These are phyloP conservation scores for Blechomonas ayalai DNA, from an alignment of 208 protist genomes.

Conservation along the genomic window DNA sequence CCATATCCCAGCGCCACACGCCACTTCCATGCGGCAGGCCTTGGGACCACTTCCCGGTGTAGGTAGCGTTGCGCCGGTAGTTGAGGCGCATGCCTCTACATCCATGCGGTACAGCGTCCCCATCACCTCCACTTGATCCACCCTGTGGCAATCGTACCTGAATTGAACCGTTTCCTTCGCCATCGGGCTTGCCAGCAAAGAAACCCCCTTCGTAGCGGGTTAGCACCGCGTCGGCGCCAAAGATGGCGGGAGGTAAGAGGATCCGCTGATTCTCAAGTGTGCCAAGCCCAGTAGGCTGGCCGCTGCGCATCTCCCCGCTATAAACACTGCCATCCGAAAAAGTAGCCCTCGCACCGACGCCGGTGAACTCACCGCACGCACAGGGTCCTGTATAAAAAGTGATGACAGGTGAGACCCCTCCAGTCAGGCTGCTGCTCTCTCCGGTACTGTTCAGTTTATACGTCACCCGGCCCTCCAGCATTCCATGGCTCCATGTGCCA, in stretches of 20 bases:
- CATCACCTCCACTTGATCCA: background rate
- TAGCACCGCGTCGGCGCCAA: constrained; percentile 20
- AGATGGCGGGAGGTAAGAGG: constrained; percentile 5
- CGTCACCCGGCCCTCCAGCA: constrained; percentile 39
- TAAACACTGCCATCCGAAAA: constrained; percentile 64
- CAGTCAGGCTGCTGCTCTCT: constrained; percentile 2
- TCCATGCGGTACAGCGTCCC: constrained; percentile 8
- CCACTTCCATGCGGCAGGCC: constrained; percentile 58
- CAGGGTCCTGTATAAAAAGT: constrained; percentile 54
- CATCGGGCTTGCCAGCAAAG: constrained; percentile 50
- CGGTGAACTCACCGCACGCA: constrained; percentile 50
- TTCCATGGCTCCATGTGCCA: constrained; percentile 38
- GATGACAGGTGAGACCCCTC: constrained; percentile 6
- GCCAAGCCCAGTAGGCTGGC: constrained; percentile 41
- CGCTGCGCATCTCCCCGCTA: constrained; percentile 40
- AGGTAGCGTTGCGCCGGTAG: constrained; percentile 42
- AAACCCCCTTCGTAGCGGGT: constrained; percentile 72
- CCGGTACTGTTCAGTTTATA: constrained; percentile 6
- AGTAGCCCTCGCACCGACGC: constrained; percentile 20
- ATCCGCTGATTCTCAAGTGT: constrained; percentile 35
- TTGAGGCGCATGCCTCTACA: constrained; percentile 7
- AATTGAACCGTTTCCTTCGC: constrained; percentile 42
- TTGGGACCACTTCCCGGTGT: constrained; percentile 52
- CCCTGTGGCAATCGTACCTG: constrained; percentile 12
- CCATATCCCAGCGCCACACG: constrained; percentile 52